Evolutionary conservation across 2,329 filamentous ascomycete species (phyloP).

Genomic region (Fusarium irregulare): DNA sequence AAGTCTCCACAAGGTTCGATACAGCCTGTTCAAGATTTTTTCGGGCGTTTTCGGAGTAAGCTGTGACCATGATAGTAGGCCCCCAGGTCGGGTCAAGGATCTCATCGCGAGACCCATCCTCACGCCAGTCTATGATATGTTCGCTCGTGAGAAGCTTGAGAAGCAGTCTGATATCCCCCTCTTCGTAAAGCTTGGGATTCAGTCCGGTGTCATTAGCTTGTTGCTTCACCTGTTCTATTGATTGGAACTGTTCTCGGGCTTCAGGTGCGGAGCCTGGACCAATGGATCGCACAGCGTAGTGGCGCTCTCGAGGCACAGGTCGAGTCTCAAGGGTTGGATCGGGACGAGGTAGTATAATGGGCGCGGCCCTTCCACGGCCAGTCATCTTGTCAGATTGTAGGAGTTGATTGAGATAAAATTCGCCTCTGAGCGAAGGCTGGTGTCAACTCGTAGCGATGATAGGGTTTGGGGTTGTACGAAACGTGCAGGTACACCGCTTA

Average conservation of each 20-base stretch:
- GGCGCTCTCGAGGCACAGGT: slow-evolving; percentile 2
- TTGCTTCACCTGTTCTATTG: not conserved
- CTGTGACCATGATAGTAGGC: not conserved
- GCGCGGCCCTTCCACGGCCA: too few species aligned
- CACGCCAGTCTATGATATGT: not conserved
- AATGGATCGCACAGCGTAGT: not conserved
- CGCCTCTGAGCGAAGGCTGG: not conserved
- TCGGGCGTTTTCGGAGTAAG: not conserved
- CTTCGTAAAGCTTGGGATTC: too few species aligned
- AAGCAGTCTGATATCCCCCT: not conserved
- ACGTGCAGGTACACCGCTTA: not conserved
- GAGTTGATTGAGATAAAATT: not conserved
- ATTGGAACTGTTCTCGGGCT: not conserved
- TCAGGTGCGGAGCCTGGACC: not conserved
- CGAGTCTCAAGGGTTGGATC: not conserved
- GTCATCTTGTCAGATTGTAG: not conserved
- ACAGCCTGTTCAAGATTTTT: not conserved
- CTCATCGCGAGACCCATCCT: not conserved
- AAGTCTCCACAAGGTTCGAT: not conserved
- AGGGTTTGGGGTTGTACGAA: not conserved
- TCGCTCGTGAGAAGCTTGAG: not conserved
- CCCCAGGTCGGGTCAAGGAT: not conserved
- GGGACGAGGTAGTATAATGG: not conserved
- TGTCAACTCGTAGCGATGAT: not conserved
- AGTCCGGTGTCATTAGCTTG: not conserved